Base-by-base conservation (phyloP, 345 rosid genomes). In the Crucihimalaya himalaica region DNA sequence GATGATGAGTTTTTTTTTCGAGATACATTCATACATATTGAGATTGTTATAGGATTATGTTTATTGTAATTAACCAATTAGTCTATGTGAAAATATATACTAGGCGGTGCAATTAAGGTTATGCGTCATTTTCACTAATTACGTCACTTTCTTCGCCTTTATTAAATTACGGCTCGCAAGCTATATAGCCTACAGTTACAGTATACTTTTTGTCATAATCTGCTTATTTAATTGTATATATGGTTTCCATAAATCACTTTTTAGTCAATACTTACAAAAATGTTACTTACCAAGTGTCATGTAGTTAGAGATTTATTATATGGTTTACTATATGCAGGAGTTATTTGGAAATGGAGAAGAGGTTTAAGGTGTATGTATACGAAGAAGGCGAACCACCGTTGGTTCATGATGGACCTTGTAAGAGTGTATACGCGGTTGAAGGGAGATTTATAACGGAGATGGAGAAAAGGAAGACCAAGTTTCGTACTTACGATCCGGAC, bases 341-440 rank as follows among this genome's bases (percentile, higher is more conserved):
- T 65, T 91, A 93, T 46, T 1, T 55, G 74, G 96, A 93, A 66
- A 90, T 93, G 97, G 98, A 93, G 81, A 91, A 61, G 80, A 84
- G 86, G 77, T 87, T 93, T 84, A 91, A 89, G 77, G 93, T 93
- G 7, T 91, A 83, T 58, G 97, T 93, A 39, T 93, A 93, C 79
- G 65, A 61, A 19, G 98, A 93, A 79, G 98, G 98, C 16, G 96
- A 87, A 48, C 67, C 61, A 8, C 98, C 98, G 31, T 77, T 93
- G 2, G 85, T 85, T 16, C 98, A 93, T 56, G 71, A 80, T 48
- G 98, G 98, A 43, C 98, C 98, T 31, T 89, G 97, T 82, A 93
- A 93, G 73, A 71, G 89, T 42, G 80, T 93, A 2, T 91, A 94
- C 72, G 72, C 95, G 4, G 76, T 88, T 19, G 98, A 91, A 86